Evolutionary conservation across 768 basidiomycete genomes (phyloP), one percentile per base, ranked within the genome.

Genomic region (Hericium erinaceus): DNA sequence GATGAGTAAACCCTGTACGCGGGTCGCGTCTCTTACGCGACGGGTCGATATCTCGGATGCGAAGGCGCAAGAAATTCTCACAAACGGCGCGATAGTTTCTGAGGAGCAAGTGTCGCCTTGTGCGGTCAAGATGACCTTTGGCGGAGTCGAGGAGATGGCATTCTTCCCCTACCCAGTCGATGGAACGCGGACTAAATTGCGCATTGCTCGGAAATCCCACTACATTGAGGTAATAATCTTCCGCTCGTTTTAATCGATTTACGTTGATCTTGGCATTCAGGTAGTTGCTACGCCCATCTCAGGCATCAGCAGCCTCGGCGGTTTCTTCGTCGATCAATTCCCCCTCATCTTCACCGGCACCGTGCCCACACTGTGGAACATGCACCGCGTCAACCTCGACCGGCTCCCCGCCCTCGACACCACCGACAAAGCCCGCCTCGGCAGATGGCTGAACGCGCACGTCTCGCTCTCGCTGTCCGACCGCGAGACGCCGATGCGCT

Each of bases 171-270:
- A 77, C 52, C 78, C 79, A 5, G 67, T 83, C 12, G 64, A 74
- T 39, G 70, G 70, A 4, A 59, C 62, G n/a, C 67, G 69, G n/a
- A 54, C 65, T 2, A 80, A 72, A 61, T 62, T 77, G 13, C 74
- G 80, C 6, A 63, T 83, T 39, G 82, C 83, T 9, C 74, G 82
- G 39, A 81, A 79, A 61, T 83, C 81, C 1, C 72, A 66, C 37
- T 84, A 79, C 58, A 67, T 83, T 5, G 74, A 71, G 64, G 72
- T 70, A 33, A 28, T 28, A 39, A 37, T 8, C 1, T 3, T 1
- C 6, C 8, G 37, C 28, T 41, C 10, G 10, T 12, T 28, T 18
- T 9, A 13, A 4, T n/a, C 12, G 16, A 8, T 28, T 26, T 1
- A 2, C 12, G 60, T 57, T 44, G 48, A n/a, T 16, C 24, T 49